Evolutionary conservation across 2,329 filamentous ascomycete genomes (phyloP).

Genomic region (Phoma sp.): DNA sequence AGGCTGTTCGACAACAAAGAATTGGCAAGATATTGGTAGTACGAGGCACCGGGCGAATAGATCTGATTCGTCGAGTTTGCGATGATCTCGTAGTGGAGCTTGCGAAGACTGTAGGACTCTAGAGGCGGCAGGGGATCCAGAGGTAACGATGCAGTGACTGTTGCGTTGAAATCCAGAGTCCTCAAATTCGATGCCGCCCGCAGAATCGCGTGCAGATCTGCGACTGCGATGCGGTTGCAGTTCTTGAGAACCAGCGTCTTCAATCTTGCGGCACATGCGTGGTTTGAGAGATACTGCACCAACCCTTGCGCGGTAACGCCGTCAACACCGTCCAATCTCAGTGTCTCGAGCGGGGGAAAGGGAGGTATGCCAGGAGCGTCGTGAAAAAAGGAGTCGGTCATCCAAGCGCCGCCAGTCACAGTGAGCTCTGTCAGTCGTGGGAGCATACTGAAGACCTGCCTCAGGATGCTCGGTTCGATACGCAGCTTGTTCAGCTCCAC

Average conservation of each 20-base stretch:
- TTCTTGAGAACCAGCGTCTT: conserved; percentile 72
- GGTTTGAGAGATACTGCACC: conserved; percentile 68
- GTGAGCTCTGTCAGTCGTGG: conserved; percentile 74
- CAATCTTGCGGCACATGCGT: conserved; percentile 62
- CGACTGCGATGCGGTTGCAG: conserved; percentile 69
- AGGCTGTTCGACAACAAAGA: conserved; percentile 79
- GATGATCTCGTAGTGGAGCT: conserved; percentile 83
- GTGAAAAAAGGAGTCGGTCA: conserved; percentile 79
- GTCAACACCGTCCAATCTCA: conserved; percentile 74
- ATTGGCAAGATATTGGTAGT: conserved; percentile 86
- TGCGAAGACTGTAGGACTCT: conserved; percentile 70
- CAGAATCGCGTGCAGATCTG: conserved; percentile 66
- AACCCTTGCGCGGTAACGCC: conserved; percentile 75
- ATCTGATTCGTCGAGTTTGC: conserved; percentile 63
- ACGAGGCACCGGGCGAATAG: conserved; percentile 61
- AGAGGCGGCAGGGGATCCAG: conserved; percentile 66
- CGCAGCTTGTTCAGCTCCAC: conserved; percentile 72
- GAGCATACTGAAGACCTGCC: conserved; percentile 73
- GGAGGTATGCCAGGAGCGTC: conserved; percentile 69
- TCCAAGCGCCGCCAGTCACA: conserved; percentile 69
- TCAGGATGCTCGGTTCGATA: conserved; percentile 72
- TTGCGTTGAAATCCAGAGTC: conserved; percentile 64
- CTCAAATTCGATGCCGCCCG: conserved; percentile 63
- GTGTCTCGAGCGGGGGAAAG: conserved; percentile 75
- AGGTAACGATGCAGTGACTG: conserved; percentile 63